phyloP scores from a whole-genome alignment of 768 basidiomycete species.

The Lactarius hengduanensis region DNA sequence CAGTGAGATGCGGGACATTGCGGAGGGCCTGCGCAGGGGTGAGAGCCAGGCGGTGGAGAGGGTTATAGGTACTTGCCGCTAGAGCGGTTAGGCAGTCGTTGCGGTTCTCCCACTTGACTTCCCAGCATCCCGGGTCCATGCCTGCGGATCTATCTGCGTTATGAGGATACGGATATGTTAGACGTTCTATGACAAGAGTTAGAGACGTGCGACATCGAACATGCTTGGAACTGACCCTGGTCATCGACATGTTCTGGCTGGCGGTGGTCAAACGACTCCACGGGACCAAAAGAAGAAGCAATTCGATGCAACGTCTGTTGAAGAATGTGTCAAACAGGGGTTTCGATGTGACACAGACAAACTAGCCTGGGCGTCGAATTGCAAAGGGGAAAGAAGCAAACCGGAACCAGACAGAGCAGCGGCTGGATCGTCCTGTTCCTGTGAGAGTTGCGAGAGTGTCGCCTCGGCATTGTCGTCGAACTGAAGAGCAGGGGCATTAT shows the following conservation, averaged over 20 bases:
- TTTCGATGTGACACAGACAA: not conserved
- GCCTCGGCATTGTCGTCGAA: not conserved
- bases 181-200: not conserved
- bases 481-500: slow-evolving; percentile 15
- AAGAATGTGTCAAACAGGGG: slow-evolving; percentile 7
- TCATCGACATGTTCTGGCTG: slow-evolving; percentile 20
- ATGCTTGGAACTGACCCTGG: slow-evolving; percentile 15
- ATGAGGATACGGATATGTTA: slow-evolving; percentile 44
- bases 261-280: slow-evolving; percentile 54
- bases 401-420: slow-evolving; percentile 34
- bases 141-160: slow-evolving; percentile 48
- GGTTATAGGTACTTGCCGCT: slow-evolving; percentile 45
- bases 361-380: slow-evolving; percentile 58
- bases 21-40: slow-evolving; percentile 54
- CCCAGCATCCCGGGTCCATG: slow-evolving; percentile 68
- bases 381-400: slow-evolving; percentile 55
- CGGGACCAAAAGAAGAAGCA: slow-evolving; percentile 56
- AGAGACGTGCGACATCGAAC: not conserved
- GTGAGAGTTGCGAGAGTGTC: not conserved
- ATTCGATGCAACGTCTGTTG: slow-evolving; percentile 52
- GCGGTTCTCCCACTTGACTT: slow-evolving; percentile 76
- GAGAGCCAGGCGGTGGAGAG: not conserved
- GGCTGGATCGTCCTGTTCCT: slow-evolving; percentile 24
- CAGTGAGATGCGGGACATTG: slow-evolving; percentile 64
- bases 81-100: slow-evolving; percentile 74